Conservation (phyloP, 495 filamentous ascomycete genomes). For the Hypoxylon crocopeplum region DNA sequence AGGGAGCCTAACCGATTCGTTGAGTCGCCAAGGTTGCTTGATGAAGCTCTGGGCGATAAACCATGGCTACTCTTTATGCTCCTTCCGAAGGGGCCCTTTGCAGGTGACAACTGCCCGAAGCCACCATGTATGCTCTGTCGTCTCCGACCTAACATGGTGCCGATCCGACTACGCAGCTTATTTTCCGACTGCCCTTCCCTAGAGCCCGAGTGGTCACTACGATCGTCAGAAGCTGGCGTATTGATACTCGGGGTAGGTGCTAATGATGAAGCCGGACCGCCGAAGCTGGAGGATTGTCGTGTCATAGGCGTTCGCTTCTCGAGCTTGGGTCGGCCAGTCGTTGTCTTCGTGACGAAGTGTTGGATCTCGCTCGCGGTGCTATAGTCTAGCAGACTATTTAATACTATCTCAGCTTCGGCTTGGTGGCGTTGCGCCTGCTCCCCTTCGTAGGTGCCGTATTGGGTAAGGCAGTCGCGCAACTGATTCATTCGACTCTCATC, state of each 20-base stretch:
- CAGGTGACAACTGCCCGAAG: slow-evolving; percentile 53
- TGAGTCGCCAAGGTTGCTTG: slow-evolving; percentile 61
- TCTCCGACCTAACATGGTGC: slow-evolving; percentile 78
- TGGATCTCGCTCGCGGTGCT: slow-evolving; percentile 90
- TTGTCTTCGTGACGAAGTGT: slow-evolving; percentile 68
- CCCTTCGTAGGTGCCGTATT: slow-evolving; percentile 89
- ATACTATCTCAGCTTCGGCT: slow-evolving; percentile 76
- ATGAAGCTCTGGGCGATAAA: slow-evolving; percentile 59
- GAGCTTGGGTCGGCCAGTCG: slow-evolving; percentile 56
- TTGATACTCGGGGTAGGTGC: slow-evolving; percentile 38
- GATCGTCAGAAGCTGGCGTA: slow-evolving; percentile 55
- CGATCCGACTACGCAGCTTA: slow-evolving; percentile 69
- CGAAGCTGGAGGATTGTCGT: slow-evolving; percentile 49
- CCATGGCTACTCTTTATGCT: slow-evolving; percentile 58
- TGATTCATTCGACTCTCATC: slow-evolving; percentile 92
- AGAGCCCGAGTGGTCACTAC: slow-evolving; percentile 66
- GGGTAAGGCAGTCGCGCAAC: slow-evolving; percentile 89
- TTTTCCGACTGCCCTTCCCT: slow-evolving; percentile 59
- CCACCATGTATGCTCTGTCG: slow-evolving; percentile 64
- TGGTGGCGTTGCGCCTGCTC: slow-evolving; percentile 84
- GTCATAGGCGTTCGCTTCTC: slow-evolving; percentile 50
- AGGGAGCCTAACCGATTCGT: slow-evolving; percentile 59
- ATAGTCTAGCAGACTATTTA: slow-evolving; percentile 87
- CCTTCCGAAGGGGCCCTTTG: slow-evolving; percentile 61
- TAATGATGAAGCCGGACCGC: slow-evolving; percentile 37